These are phyloP conservation scores for Domatiomyces globalis DNA, from an alignment of 2,329 filamentous ascomycete genomes.

Conservation along the genomic window DNA sequence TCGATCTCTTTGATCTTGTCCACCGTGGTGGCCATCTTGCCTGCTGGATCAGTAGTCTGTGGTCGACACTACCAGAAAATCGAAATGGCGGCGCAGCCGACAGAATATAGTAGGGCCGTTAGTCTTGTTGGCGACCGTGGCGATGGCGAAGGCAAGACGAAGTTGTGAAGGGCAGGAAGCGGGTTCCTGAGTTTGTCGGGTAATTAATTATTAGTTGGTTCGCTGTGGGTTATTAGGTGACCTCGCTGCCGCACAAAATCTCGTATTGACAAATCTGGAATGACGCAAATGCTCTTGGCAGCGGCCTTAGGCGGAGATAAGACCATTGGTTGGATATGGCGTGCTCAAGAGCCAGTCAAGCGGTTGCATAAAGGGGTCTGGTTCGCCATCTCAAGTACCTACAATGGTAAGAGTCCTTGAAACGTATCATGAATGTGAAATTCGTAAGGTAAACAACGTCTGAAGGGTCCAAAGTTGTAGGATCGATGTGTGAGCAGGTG, in stretches of 20 bases:
- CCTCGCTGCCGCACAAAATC: not conserved
- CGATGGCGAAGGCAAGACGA: not conserved
- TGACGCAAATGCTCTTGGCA: not conserved
- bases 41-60: not conserved
- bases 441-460: not conserved
- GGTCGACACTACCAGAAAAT: not conserved
- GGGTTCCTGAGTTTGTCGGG: too few relatives aligned
- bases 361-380: not conserved
- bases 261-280: not conserved
- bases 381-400: not conserved
- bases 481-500: not conserved
- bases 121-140: not conserved
- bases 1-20: conserved; percentile 99
- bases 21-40: conserved; percentile 86
- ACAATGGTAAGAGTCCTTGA: not conserved
- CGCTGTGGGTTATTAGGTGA: too few relatives aligned
- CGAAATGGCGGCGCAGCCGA: not conserved
- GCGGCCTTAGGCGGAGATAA: not conserved
- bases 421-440: not conserved
- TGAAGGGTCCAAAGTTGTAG: not conserved
- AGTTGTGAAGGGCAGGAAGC: too few relatives aligned
- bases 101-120: not conserved
- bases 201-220: too few relatives aligned
- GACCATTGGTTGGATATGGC: not conserved
- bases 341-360: not conserved